Conservation (phyloP, 257 asterid species). For the Ballota nigra region DNA sequence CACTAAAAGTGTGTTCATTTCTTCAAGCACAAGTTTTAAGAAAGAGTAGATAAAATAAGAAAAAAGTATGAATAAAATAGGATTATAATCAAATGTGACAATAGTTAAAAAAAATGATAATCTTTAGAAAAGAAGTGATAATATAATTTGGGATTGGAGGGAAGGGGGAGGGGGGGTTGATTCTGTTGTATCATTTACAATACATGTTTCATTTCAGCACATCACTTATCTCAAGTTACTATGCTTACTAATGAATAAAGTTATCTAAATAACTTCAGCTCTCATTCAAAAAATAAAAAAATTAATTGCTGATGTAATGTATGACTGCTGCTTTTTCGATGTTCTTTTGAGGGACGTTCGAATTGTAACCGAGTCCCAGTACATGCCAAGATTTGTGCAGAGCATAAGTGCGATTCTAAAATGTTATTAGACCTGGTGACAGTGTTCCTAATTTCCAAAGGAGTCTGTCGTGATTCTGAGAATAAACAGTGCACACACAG, state of each 20-base stretch:
- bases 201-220: too few relatives aligned
- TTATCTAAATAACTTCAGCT: constrained; percentile 23
- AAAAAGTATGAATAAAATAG: too few relatives aligned
- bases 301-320: constrained; percentile 51
- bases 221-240: constrained; percentile 15
- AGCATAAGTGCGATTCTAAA: constrained; percentile 68
- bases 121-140: too few relatives aligned
- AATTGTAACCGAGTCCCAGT: constrained; percentile 91
- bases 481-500: constrained; percentile 3
- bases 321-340: constrained; percentile 81
- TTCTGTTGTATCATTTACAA: constrained; percentile 30
- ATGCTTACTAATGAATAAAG: constrained; percentile 17
- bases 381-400: constrained; percentile 91
- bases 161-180: too few relatives aligned
- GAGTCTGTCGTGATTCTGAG: constrained; percentile 77
- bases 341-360: constrained; percentile 60
- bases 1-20: too few relatives aligned
- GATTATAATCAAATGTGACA: too few relatives aligned
- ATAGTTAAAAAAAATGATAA: too few relatives aligned
- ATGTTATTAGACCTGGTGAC: constrained; percentile 92
- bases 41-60: too few relatives aligned
- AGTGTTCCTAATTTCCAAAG: constrained; percentile 92
- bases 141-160: constrained; percentile 17
- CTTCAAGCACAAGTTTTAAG: too few relatives aligned
- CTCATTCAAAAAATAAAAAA: background rate